Evolutionary conservation across 2,329 filamentous ascomycete genomes (phyloP).

Genomic region (Talaromyces islandicus): DNA sequence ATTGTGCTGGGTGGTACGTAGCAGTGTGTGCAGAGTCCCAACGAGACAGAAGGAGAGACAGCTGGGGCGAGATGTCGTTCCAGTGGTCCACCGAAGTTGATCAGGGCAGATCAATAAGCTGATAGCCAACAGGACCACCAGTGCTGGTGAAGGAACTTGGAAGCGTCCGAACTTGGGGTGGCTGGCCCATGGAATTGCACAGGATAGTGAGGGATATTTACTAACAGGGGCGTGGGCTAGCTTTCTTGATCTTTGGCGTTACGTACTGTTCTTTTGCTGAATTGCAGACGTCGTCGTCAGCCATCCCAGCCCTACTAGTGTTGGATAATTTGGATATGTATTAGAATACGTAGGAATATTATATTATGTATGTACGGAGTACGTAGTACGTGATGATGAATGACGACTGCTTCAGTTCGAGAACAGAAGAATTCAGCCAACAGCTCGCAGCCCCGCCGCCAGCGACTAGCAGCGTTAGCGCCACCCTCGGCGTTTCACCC

Average conservation of each 20-base stretch:
- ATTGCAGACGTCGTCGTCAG: not conserved
- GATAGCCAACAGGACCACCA: not conserved
- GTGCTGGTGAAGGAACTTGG: not conserved
- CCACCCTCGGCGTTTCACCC: constrained; percentile 8
- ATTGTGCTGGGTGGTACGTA: too few species aligned
- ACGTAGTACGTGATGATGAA: too few species aligned
- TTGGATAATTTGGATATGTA: not conserved
- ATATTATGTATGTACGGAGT: too few species aligned
- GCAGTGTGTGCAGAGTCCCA: not conserved
- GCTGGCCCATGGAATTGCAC: not conserved
- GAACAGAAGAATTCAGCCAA: not conserved
- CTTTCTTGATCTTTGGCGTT: too few species aligned
- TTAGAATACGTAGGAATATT: too few species aligned
- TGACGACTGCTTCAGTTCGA: not conserved
- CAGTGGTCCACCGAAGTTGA: too few species aligned
- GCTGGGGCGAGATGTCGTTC: too few species aligned
- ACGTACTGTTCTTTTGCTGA: not conserved
- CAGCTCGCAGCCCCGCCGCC: not conserved
- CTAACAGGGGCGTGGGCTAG: not conserved
- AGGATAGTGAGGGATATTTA: not conserved
- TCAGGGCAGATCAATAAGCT: not conserved
- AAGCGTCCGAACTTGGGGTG: not conserved
- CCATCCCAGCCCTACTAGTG: not conserved
- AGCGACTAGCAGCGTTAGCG: not conserved
- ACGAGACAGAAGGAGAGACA: not conserved